Conservation (phyloP, 169 alveolate genomes). For the Eimeria brunetti region DNA sequence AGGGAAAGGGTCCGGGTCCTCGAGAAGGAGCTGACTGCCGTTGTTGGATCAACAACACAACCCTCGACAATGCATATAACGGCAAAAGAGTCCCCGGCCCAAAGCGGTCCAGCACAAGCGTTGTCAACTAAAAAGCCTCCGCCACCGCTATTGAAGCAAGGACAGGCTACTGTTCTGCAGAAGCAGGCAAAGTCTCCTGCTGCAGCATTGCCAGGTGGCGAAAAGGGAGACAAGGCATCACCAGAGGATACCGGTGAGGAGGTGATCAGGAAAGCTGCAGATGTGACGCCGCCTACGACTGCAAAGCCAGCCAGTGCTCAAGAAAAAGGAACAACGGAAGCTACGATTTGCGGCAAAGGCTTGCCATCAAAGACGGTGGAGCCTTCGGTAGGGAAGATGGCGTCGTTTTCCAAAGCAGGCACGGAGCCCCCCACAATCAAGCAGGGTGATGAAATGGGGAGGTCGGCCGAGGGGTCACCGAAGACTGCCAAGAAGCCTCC, state of each 20-base stretch:
- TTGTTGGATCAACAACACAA: not conserved
- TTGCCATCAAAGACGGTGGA: not conserved
- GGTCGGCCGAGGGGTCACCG: not conserved
- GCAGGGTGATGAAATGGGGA: not conserved
- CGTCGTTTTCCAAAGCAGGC: not conserved
- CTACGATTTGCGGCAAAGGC: not conserved
- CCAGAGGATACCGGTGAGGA: not conserved
- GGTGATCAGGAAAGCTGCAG: not conserved
- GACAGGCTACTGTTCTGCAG: not conserved
- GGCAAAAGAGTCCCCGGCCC: not conserved
- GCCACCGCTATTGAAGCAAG: constrained; percentile 2
- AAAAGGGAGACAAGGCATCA: not conserved
- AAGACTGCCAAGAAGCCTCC: constrained; percentile 5
- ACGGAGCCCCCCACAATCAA: not conserved
- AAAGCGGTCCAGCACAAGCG: not conserved
- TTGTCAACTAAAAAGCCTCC: not conserved
- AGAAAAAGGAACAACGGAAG: not conserved
- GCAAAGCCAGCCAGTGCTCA: not conserved
- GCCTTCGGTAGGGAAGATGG: not conserved
- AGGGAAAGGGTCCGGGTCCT: not conserved
- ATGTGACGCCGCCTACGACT: not conserved
- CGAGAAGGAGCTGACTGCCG: not conserved
- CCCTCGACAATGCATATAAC: not conserved
- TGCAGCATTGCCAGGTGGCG: constrained; percentile 24
- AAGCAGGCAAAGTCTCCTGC: not conserved